phyloP scores from a whole-genome alignment of 805 yeast genomes.

The Yamadazyma phyllophila region DNA sequence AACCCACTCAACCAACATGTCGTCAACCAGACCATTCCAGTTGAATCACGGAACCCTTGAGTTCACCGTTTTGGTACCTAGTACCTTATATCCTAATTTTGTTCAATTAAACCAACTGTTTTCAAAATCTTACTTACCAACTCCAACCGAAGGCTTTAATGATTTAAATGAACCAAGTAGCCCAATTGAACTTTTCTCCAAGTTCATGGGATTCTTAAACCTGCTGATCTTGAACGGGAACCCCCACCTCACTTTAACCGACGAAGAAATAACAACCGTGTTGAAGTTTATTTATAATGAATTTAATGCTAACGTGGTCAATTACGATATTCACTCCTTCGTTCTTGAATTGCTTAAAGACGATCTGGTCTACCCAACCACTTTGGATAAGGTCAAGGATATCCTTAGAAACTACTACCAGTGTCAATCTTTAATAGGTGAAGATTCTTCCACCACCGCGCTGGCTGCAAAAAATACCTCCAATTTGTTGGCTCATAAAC shows the following conservation, averaged over 20 bases:
- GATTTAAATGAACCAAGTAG: conserved; percentile 86
- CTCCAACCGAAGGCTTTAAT: conserved; percentile 78
- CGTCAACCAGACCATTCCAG: conserved; percentile 54
- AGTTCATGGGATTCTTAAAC: conserved; percentile 70
- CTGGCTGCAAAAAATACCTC: neutral
- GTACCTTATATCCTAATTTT: conserved; percentile 71
- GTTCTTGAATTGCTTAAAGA: conserved; percentile 66
- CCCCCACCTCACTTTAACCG: conserved; percentile 29
- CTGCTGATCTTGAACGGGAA: conserved; percentile 1
- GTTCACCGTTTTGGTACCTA: conserved; percentile 84
- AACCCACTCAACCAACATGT: conserved; percentile 4
- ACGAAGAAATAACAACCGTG: conserved; percentile 65
- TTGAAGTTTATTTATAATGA: conserved; percentile 71
- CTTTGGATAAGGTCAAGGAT: conserved; percentile 64
- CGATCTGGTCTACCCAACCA: conserved; percentile 56
- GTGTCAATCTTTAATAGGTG: conserved; percentile 21
- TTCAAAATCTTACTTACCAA: conserved; percentile 63
- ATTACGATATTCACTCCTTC: conserved; percentile 77
- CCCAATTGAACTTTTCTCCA: conserved; percentile 78
- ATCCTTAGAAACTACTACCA: conserved; percentile 76
- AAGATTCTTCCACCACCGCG: neutral
- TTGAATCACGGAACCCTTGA: conserved; percentile 85
- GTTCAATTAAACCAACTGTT: conserved; percentile 89
- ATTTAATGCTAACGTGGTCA: conserved; percentile 70
- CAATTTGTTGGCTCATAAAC: conserved; percentile 20